Percentiles rank a stretch among this genome's conserved stretches.
phyloP scores from a whole-genome alignment of 2,329 filamentous ascomycete genomes.

The Lachnellula cervina region DNA sequence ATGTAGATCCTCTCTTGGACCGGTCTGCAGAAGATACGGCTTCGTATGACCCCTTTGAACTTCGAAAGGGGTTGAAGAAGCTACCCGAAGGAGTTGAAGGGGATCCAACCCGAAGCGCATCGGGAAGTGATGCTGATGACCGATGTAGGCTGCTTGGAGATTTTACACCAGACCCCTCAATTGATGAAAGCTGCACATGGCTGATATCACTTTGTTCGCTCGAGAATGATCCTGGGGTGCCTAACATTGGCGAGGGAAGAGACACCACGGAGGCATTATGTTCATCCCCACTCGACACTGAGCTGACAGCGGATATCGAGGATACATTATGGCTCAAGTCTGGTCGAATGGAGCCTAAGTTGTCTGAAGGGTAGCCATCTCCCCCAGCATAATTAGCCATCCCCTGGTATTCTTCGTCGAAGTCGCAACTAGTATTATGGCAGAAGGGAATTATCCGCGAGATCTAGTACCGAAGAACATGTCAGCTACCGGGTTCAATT shows the following conservation, averaged over 20 bases:
- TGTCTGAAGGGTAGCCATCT: slow-evolving; percentile 19
- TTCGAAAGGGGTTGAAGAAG: slow-evolving; percentile 20
- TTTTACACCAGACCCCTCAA: slow-evolving; percentile 8
- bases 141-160: slow-evolving; percentile 7
- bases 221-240: slow-evolving; percentile 2
- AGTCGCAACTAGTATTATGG: background rate
- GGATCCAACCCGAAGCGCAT: slow-evolving; percentile 18
- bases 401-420: background rate
- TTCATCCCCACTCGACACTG: slow-evolving; percentile 5
- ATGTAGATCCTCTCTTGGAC: slow-evolving; percentile 8
- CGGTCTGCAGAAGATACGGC: slow-evolving; percentile 13
- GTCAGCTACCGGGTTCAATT: background rate
- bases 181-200: slow-evolving; percentile 19
- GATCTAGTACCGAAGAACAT: background rate
- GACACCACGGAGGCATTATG: slow-evolving; percentile 20
- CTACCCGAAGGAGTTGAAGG: slow-evolving; percentile 14
- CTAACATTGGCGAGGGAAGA: slow-evolving; percentile 11
- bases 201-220: slow-evolving; percentile 25
- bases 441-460: background rate
- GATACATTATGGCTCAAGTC: slow-evolving; percentile 3
- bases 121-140: slow-evolving; percentile 14
- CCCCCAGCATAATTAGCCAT: slow-evolving; percentile 22
- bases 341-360: background rate
- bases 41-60: slow-evolving; percentile 15
- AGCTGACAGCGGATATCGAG: slow-evolving; percentile 7